Percentiles rank a stretch among this genome's conserved stretches.
These are phyloP conservation scores for Croton setiger DNA, from an alignment of 441 rosid species.

Conservation along the genomic window DNA sequence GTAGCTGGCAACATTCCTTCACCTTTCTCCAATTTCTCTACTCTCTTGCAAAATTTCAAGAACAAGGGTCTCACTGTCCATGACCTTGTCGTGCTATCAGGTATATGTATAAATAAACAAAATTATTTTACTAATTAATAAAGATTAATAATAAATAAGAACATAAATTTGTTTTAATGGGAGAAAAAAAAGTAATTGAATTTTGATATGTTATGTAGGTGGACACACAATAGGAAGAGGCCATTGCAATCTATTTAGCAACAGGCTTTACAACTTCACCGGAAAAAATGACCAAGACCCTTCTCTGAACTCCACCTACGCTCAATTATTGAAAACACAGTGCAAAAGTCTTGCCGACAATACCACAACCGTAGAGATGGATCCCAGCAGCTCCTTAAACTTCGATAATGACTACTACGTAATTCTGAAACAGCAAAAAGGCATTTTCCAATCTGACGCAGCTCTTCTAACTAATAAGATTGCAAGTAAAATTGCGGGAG, in stretches of 20 bases:
- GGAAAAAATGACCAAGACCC: slow-evolving; percentile 60
- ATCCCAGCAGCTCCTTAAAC: slow-evolving; percentile 36
- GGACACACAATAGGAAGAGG: slow-evolving; percentile 59
- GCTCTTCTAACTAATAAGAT: slow-evolving; percentile 27
- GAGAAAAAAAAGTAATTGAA: not conserved
- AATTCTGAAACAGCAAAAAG: slow-evolving; percentile 37
- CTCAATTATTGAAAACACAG: slow-evolving; percentile 34
- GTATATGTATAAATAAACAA: not conserved
- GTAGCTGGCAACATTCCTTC: slow-evolving; percentile 18
- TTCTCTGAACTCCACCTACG: slow-evolving; percentile 34
- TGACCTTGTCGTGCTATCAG: slow-evolving; percentile 20
- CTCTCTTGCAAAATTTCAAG: slow-evolving; percentile 2
- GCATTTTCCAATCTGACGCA: slow-evolving; percentile 62
- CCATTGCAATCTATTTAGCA: slow-evolving; percentile 39
- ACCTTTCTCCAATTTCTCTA: slow-evolving; percentile 14
- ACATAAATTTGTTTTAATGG: too few species aligned
- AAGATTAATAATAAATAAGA: too few species aligned
- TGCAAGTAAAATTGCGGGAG: slow-evolving; percentile 7
- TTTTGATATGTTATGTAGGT: slow-evolving; percentile 31
- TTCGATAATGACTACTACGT: slow-evolving; percentile 47
- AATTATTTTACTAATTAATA: too few species aligned
- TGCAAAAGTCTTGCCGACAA: slow-evolving; percentile 31
- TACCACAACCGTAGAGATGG: slow-evolving; percentile 43
- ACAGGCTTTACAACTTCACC: slow-evolving; percentile 63
- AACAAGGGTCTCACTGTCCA: slow-evolving; percentile 13